A percentile compares a stretch with the other conserved stretches of the same genome.
Conservation (phyloP, 371 early-diverging fungal species). For the Mucor sp. region DNA sequence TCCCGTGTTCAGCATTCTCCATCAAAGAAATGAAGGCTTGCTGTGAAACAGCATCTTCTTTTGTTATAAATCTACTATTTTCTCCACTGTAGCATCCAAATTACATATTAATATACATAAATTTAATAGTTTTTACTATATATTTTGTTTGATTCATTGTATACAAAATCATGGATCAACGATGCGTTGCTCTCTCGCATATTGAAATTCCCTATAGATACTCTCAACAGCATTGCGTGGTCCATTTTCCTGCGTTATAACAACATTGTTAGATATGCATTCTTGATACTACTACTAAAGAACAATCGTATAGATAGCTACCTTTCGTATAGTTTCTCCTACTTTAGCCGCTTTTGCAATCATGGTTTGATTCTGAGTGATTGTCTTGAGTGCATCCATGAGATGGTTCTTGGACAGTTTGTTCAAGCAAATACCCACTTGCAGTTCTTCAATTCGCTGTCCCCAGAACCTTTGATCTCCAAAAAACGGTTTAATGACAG, state of each 20-base stretch:
- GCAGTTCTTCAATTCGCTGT: slow-evolving; percentile 63
- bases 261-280: background rate
- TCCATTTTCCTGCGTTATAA: slow-evolving; percentile 67
- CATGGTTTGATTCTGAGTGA: slow-evolving; percentile 66
- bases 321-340: slow-evolving; percentile 59
- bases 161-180: background rate
- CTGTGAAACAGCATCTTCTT: background rate
- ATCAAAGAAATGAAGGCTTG: slow-evolving; percentile 3
- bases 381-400: slow-evolving; percentile 47
- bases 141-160: background rate
- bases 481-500: slow-evolving; percentile 82
- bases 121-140: background rate
- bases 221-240: slow-evolving; percentile 59
- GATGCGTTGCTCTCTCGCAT: slow-evolving; percentile 41
- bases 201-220: slow-evolving; percentile 60
- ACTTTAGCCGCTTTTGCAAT: slow-evolving; percentile 55
- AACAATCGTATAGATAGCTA: too few relatives aligned
- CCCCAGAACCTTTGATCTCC: slow-evolving; percentile 88
- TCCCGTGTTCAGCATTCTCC: too few relatives aligned
- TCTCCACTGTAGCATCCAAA: slow-evolving; percentile 1
- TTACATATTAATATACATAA: background rate
- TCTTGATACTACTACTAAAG: too few relatives aligned
- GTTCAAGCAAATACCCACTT: slow-evolving; percentile 62
- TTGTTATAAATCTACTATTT: background rate
- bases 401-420: slow-evolving; percentile 60